These are phyloP conservation scores for Coelastrella sp. DNA, from an alignment of 139 green algal species.

Conservation along the genomic window DNA sequence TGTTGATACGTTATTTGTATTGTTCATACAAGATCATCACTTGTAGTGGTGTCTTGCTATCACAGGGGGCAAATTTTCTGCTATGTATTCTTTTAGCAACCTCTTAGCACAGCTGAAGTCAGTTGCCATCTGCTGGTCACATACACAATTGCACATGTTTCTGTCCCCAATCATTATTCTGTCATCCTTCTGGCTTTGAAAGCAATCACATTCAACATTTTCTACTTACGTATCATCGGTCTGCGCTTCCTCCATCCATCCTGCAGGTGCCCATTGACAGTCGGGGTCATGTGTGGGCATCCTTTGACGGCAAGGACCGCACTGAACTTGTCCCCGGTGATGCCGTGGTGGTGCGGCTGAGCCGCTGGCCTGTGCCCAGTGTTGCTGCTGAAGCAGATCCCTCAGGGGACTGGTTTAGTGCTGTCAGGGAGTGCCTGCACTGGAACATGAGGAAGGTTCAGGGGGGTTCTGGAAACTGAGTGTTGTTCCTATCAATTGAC, in stretches of 20 bases:
- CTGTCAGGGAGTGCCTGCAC: slow-evolving; percentile 79
- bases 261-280: slow-evolving; percentile 75
- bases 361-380: slow-evolving; percentile 63
- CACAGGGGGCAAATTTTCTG: too few species aligned
- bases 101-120: too few species aligned
- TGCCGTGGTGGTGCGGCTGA: slow-evolving; percentile 75
- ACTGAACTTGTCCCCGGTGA: slow-evolving; percentile 78
- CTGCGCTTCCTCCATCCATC: not conserved
- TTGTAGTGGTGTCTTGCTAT: not conserved
- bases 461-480: slow-evolving; percentile 60
- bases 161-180: too few species aligned
- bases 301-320: slow-evolving; percentile 96
- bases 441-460: slow-evolving; percentile 80
- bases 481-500: too few species aligned
- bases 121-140: too few species aligned
- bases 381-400: slow-evolving; percentile 72
- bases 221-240: too few species aligned
- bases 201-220: too few species aligned
- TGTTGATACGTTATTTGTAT: too few species aligned
- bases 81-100: too few species aligned
- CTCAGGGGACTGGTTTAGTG: slow-evolving; percentile 84
- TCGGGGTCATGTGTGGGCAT: slow-evolving; percentile 80
- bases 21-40: not conserved
- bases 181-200: too few species aligned
- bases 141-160: too few species aligned